phyloP scores from a whole-genome alignment of 2,329 filamentous ascomycete genomes.

The Blastomyces parvus region DNA sequence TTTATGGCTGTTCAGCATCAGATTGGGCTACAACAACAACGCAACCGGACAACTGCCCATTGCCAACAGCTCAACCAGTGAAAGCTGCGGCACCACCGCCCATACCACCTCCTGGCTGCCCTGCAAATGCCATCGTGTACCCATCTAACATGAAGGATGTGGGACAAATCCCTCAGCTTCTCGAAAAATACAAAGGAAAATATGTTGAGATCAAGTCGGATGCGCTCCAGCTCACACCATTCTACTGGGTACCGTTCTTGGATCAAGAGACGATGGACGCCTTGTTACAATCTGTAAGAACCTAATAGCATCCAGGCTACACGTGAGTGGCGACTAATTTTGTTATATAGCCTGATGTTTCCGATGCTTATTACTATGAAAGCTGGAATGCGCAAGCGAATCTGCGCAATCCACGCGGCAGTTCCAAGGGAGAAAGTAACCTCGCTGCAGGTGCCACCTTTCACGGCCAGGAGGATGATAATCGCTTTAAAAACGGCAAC shows the following conservation, averaged over 20 bases:
- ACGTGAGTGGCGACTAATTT: background rate
- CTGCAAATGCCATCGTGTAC: background rate
- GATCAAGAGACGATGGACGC: background rate
- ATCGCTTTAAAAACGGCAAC: background rate
- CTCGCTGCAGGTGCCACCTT: background rate
- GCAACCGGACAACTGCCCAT: background rate
- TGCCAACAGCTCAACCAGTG: background rate
- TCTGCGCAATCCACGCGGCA: background rate
- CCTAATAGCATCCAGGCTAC: background rate
- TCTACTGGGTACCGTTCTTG: constrained; percentile 1
- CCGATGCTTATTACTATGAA: constrained; percentile 3
- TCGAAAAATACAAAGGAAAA: background rate
- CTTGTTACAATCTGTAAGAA: constrained; percentile 1
- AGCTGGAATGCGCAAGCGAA: background rate
- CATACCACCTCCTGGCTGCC: background rate
- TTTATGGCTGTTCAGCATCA: constrained; percentile 1
- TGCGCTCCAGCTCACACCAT: background rate
- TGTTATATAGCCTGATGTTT: constrained; percentile 1
- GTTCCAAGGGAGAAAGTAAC: background rate
- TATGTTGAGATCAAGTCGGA: constrained; percentile 1
- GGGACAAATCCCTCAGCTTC: background rate
- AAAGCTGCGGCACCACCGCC: background rate
- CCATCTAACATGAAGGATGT: background rate
- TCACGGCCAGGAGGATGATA: background rate
- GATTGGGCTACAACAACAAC: constrained; percentile 5